These are phyloP conservation scores for Termitomyces eurrhizus DNA, from an alignment of 768 basidiomycete species.

Conservation along the genomic window DNA sequence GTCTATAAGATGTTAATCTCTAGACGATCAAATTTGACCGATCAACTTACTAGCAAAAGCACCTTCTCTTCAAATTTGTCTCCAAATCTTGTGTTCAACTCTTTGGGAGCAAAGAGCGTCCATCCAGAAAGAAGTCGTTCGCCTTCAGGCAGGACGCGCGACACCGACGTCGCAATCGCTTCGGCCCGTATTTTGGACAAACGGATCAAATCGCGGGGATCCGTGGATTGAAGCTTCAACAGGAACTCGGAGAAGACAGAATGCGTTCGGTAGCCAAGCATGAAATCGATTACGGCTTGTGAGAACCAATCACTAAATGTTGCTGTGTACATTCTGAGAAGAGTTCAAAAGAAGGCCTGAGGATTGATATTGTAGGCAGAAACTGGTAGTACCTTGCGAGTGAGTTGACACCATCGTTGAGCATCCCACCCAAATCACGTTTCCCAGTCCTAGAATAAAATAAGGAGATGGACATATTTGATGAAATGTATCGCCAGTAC, in stretches of 20 bases:
- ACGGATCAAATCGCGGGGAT: slow-evolving; percentile 85
- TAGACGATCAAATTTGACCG: neutral
- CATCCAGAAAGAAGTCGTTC: slow-evolving; percentile 82
- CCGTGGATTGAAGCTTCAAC: slow-evolving; percentile 83
- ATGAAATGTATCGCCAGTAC: slow-evolving; percentile 30
- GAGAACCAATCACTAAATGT: slow-evolving; percentile 95
- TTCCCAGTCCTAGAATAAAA: slow-evolving; percentile 75
- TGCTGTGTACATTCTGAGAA: slow-evolving; percentile 75
- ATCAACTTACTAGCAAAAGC: slow-evolving; percentile 66
- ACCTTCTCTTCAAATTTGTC: slow-evolving; percentile 94
- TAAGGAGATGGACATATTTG: slow-evolving; percentile 1
- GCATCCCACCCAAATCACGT: slow-evolving; percentile 84
- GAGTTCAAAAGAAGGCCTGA: neutral
- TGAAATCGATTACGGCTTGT: slow-evolving; percentile 92
- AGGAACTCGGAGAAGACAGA: slow-evolving; percentile 94
- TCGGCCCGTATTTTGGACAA: slow-evolving; percentile 88
- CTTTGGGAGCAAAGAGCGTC: slow-evolving; percentile 86
- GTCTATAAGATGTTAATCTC: slow-evolving; percentile 21
- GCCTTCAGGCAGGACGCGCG: slow-evolving; percentile 68
- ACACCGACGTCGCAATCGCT: slow-evolving; percentile 87
- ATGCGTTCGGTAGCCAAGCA: slow-evolving; percentile 82
- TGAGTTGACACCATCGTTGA: slow-evolving; percentile 96
- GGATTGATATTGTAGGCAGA: neutral
- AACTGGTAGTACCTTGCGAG: slow-evolving; percentile 55
- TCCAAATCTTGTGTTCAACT: slow-evolving; percentile 65